Evolutionary conservation across 257 asterid genomes (phyloP).

Genomic region (Dorcoceras hygrometricum): DNA sequence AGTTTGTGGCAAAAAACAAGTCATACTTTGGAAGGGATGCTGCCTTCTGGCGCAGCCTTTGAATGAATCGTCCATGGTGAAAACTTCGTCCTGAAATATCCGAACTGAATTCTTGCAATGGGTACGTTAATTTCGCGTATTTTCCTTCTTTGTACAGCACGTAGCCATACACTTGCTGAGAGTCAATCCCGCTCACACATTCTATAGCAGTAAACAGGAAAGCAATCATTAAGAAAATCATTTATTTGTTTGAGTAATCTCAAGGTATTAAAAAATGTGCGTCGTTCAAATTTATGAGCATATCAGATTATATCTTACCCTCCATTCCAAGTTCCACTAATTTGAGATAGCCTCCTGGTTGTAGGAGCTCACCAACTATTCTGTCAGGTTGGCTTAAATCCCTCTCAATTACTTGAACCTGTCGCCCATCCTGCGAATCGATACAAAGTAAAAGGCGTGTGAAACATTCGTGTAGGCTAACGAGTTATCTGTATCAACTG

Average conservation of each 20-base stretch:
- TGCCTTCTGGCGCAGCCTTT: conserved; percentile 44
- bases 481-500: not conserved
- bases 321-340: conserved; percentile 48
- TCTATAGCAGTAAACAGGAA: conserved; percentile 23
- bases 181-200: conserved; percentile 43
- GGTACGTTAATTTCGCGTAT: conserved; percentile 41
- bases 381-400: conserved; percentile 41
- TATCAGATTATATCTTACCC: conserved; percentile 25
- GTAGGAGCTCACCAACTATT: conserved; percentile 42
- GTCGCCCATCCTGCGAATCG: conserved; percentile 38
- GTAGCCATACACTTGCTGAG: conserved; percentile 45
- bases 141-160: conserved; percentile 46
- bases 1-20: not conserved
- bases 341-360: conserved; percentile 57
- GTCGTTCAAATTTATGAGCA: not conserved
- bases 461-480: not conserved
- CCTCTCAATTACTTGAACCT: conserved; percentile 35
- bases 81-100: conserved; percentile 53
- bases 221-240: not conserved
- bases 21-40: conserved; percentile 48
- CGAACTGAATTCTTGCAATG: conserved; percentile 36
- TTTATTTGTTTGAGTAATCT: not conserved
- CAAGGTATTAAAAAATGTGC: not conserved
- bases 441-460: not conserved
- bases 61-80: conserved; percentile 57